Evolutionary conservation across 129 eudicot species (phyloP).

Genomic region (Gnaphalium uliginosum): DNA sequence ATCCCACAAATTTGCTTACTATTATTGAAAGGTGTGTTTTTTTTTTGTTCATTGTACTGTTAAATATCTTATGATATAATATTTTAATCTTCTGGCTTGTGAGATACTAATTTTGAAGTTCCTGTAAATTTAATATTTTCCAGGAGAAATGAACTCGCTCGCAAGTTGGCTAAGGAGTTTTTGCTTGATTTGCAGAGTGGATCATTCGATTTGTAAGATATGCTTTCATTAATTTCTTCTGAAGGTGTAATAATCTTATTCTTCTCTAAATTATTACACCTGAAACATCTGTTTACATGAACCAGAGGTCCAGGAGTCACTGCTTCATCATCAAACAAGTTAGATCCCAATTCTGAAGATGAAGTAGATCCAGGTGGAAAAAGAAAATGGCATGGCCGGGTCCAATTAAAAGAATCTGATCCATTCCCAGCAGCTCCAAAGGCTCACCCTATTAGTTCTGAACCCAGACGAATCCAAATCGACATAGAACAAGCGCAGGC

Average conservation of each 20-base stretch:
- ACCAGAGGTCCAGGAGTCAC: slow-evolving; percentile 81
- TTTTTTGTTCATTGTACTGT: neutral
- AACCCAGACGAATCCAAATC: slow-evolving; percentile 63
- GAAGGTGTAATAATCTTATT: neutral
- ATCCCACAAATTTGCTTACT: slow-evolving; percentile 82
- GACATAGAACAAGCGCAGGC: slow-evolving; percentile 87
- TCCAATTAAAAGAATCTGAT: slow-evolving; percentile 49
- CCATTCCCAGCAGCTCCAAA: slow-evolving; percentile 65
- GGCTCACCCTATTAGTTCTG: slow-evolving; percentile 89
- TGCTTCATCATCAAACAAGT: slow-evolving; percentile 53
- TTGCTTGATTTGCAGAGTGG: slow-evolving; percentile 82
- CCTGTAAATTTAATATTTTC: neutral
- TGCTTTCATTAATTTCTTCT: slow-evolving; percentile 13
- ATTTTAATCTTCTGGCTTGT: neutral
- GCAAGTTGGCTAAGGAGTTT: slow-evolving; percentile 86
- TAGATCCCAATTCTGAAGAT: slow-evolving; percentile 75
- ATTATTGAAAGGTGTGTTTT: slow-evolving; percentile 79
- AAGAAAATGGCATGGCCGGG: slow-evolving; percentile 60
- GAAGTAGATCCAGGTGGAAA: slow-evolving; percentile 68
- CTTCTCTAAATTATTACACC: neutral
- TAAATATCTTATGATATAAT: neutral
- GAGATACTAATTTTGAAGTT: neutral
- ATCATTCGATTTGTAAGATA: slow-evolving; percentile 71
- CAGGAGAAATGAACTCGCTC: slow-evolving; percentile 89
- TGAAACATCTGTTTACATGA: slow-evolving; percentile 28